phyloP scores from a whole-genome alignment of 78 protist genomes.

The Emiliania huxleyi region DNA sequence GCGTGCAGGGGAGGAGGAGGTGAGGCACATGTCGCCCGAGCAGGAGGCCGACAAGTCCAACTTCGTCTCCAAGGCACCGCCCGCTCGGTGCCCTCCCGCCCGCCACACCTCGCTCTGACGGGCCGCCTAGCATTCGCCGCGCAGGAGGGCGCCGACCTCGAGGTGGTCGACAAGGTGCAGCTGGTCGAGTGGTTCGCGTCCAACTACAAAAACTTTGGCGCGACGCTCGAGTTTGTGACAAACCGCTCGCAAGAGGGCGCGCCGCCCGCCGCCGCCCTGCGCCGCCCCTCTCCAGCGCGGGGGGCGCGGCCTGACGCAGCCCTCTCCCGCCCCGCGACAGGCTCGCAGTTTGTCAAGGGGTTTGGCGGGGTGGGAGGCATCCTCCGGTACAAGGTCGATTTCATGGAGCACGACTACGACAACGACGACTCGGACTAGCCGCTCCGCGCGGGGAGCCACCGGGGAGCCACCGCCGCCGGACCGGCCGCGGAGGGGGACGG shows the following conservation, averaged over 20 bases:
- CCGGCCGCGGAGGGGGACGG: too few relatives aligned
- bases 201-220: slow-evolving; percentile 90
- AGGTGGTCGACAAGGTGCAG: slow-evolving; percentile 64
- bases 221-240: slow-evolving; percentile 91
- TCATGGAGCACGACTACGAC: slow-evolving; percentile 34
- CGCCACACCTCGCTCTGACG: too few relatives aligned
- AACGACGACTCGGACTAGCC: not conserved
- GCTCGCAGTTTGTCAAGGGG: slow-evolving; percentile 96
- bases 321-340: too few relatives aligned
- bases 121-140: too few relatives aligned
- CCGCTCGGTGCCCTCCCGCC: not conserved
- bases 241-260: slow-evolving; percentile 96
- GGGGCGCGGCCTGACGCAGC: too few relatives aligned
- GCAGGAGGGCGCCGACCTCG: slow-evolving; percentile 68
- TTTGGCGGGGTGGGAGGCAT: slow-evolving; percentile 98
- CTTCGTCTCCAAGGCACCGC: slow-evolving; percentile 60
- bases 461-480: too few relatives aligned
- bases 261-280: too few relatives aligned
- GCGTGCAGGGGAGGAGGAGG: slow-evolving; percentile 41
- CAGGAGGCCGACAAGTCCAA: slow-evolving; percentile 56
- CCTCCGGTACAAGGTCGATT: slow-evolving; percentile 82
- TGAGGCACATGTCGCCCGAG: slow-evolving; percentile 62
- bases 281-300: too few relatives aligned
- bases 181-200: slow-evolving; percentile 96
- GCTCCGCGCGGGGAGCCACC: too few relatives aligned